Percentiles rank a stretch among this genome's conserved stretches.
phyloP scores from a whole-genome alignment of 768 basidiomycete genomes.

The Stropharia rugosoannulata region DNA sequence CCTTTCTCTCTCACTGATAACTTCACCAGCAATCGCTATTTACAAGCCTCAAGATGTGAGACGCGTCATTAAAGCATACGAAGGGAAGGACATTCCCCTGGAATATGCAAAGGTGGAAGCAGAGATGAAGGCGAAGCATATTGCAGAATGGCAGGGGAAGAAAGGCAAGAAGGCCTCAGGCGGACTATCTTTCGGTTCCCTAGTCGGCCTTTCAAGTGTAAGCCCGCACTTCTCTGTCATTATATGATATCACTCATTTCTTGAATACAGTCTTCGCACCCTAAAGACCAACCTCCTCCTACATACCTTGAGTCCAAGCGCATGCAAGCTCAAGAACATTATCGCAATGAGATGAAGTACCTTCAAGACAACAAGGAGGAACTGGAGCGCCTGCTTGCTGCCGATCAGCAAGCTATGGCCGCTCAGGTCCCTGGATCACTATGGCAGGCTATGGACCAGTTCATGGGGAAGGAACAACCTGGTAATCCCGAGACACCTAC shows the following conservation, averaged over 20 bases:
- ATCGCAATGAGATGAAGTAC: conserved; percentile 50
- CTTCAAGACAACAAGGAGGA: conserved; percentile 44
- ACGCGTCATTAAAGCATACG: conserved; percentile 81
- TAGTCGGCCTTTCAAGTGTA: conserved; percentile 37
- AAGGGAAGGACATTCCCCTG: conserved; percentile 82
- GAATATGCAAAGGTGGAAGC: conserved; percentile 91
- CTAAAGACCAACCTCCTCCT: conserved; percentile 34
- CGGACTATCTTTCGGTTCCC: conserved; percentile 31
- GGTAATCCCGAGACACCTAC: conserved; percentile 10
- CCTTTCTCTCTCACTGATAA: neutral
- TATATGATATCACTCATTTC: neutral
- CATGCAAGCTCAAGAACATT: conserved; percentile 48
- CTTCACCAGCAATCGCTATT: conserved; percentile 78
- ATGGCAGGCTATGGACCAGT: conserved; percentile 45
- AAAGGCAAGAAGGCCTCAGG: conserved; percentile 28
- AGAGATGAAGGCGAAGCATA: conserved; percentile 71
- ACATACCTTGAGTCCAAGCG: conserved; percentile 57
- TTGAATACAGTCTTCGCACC: conserved; percentile 9
- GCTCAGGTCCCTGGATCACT: conserved; percentile 44
- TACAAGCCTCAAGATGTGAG: conserved; percentile 87
- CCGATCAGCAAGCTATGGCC: conserved; percentile 38
- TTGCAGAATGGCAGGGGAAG: conserved; percentile 78
- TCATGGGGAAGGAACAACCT: conserved; percentile 16
- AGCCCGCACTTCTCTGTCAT: conserved; percentile 11
- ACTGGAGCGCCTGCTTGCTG: conserved; percentile 34